A percentile compares a stretch with the other conserved stretches of the same genome.
phyloP scores from a whole-genome alignment of 2,329 filamentous ascomycete species.

The Hyphodiscus sp. region DNA sequence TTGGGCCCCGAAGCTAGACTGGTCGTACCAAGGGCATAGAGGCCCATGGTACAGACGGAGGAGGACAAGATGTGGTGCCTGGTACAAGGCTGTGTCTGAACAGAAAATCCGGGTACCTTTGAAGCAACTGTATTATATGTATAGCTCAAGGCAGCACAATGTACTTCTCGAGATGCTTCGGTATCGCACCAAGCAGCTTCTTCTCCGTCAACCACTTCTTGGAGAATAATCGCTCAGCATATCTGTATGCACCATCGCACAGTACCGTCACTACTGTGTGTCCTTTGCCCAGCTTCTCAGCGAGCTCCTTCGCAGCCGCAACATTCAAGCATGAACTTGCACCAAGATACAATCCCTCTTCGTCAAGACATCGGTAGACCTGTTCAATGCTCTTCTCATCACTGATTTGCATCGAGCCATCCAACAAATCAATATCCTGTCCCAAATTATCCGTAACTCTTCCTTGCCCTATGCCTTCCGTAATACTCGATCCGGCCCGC shows the following conservation, averaged over 20 bases:
- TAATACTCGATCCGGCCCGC: slow-evolving; percentile 80
- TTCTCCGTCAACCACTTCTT: slow-evolving; percentile 85
- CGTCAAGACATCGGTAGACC: slow-evolving; percentile 93
- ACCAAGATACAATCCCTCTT: slow-evolving; percentile 92
- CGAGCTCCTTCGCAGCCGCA: slow-evolving; percentile 88
- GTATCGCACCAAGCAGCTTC: slow-evolving; percentile 73
- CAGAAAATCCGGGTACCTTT: neutral
- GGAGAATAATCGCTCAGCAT: slow-evolving; percentile 90
- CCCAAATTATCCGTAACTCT: slow-evolving; percentile 91
- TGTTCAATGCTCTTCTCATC: slow-evolving; percentile 96
- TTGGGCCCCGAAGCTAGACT: slow-evolving; percentile 1
- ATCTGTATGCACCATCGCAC: slow-evolving; percentile 95
- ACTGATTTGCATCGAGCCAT: slow-evolving; percentile 75
- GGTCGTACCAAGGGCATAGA: neutral
- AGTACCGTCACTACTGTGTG: slow-evolving; percentile 90
- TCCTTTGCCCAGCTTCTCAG: slow-evolving; percentile 80
- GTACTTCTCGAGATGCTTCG: slow-evolving; percentile 82
- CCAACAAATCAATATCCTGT: slow-evolving; percentile 76
- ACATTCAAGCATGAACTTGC: slow-evolving; percentile 94
- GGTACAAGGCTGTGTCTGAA: neutral
- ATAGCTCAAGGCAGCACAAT: slow-evolving; percentile 70
- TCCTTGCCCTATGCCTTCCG: slow-evolving; percentile 95
- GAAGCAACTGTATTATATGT: slow-evolving; percentile 16
- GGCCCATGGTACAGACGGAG: neutral
- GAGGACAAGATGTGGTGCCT: neutral